Base-by-base conservation (phyloP, 164 flowering plant genomes). In the Sextonia rubra region DNA sequence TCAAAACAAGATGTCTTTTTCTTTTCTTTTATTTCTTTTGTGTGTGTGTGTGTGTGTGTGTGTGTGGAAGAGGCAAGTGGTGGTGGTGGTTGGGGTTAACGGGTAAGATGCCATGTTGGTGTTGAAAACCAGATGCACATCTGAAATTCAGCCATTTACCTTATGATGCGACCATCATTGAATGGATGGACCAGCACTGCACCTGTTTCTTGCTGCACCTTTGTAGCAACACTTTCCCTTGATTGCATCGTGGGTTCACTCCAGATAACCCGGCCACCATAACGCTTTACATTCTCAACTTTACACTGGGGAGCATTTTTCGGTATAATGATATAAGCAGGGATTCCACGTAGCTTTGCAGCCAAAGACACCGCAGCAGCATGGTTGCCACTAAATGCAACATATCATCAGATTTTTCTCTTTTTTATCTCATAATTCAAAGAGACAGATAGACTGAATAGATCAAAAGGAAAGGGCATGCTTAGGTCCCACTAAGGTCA, bases 351-450 rank as follows among this genome's bases (percentile, higher is more conserved):
- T 73, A 85, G 69, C 70, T 87, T 87, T 75, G 97, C 95, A 79
- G 97, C 97, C 87, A 92, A 82, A 64, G 98, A 68, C 76, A 94
- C 82, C 48, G 98, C 98, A 32, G 97, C 97, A 72, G 98, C 98
- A 85, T 94, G 97, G 79, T 92, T 94, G 22, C 97, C 97, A 82
- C 97, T 92, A 77, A 26, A 69, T 74, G 70, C 72, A 79, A 64
- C 30, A 70, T 18, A 29, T 52, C 5, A 75, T 74, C 71, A 78
- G 75, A n/a, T 68, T 8, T 66, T 8, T 37, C 3, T 37, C 2
- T 66, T 44, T 64, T 24, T 24, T n/a, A n/a, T 14, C 6, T 12
- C 20, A n/a, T 62, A n/a, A 64, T 24, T 14, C 64, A 30, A 30
- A 67, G 37, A 15, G 70, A 52, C n/a, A n/a, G 20, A 37, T 23